phyloP scores from a whole-genome alignment of 2,329 filamentous ascomycete genomes.

The Septoria petroselini region DNA sequence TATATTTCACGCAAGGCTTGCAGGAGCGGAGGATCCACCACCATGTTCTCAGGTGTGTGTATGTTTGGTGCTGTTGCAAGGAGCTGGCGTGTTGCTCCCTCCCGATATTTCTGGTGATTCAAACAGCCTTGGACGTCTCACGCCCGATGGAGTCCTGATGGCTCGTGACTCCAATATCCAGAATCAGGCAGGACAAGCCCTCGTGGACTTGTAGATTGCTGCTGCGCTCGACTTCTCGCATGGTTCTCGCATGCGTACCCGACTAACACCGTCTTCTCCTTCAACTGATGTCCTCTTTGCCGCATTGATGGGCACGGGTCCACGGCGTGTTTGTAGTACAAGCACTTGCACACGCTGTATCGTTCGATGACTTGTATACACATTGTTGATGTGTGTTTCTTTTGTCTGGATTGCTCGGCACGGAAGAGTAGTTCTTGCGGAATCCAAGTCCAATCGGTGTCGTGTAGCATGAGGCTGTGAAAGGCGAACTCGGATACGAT shows the following conservation, averaged over 20 bases:
- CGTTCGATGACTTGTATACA: conserved; percentile 84
- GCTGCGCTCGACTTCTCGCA: conserved; percentile 1
- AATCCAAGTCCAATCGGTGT: background rate
- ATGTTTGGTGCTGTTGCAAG: background rate
- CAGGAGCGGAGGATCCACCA: no score
- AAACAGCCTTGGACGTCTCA: conserved; percentile 8
- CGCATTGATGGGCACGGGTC: conserved; percentile 77
- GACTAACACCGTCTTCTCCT: conserved; percentile 74
- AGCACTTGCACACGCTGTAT: conserved; percentile 80
- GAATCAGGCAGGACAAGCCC: conserved; percentile 23
- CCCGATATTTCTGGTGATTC: no score
- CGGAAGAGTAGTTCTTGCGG: background rate
- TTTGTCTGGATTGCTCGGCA: no score
- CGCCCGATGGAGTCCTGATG: background rate
- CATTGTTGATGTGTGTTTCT: conserved; percentile 54
- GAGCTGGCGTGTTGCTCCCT: no score
- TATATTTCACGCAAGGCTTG: no score
- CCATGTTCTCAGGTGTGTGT: no score
- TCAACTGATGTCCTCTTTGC: conserved; percentile 66
- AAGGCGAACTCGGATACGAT: background rate
- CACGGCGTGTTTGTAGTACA: conserved; percentile 83
- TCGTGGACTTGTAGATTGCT: background rate
- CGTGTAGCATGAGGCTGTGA: background rate
- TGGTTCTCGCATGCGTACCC: conserved; percentile 66
- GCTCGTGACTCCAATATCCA: conserved; percentile 24